These are phyloP conservation scores for Purshia tridentata DNA, from an alignment of 306 rosid genomes.

Conservation along the genomic window DNA sequence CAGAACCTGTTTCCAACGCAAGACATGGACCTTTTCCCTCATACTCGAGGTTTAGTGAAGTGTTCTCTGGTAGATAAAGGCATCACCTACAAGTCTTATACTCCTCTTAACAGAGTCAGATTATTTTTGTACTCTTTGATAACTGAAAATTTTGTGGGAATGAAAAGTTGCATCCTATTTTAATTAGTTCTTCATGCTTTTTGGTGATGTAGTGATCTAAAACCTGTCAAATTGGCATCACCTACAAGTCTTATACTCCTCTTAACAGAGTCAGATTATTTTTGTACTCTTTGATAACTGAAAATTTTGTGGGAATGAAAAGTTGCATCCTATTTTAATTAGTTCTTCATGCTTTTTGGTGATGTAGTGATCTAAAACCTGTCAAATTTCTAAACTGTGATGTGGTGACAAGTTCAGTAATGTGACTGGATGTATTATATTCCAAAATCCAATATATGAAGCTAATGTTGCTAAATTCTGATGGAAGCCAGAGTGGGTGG, in stretches of 20 bases:
- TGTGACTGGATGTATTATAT: no score
- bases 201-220: not conserved
- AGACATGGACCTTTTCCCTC: not conserved
- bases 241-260: constrained; percentile 6
- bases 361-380: not conserved
- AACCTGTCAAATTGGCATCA: not conserved
- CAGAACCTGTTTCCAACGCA: not conserved
- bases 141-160: constrained; percentile 1
- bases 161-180: constrained; percentile 2
- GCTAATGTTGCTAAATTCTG: no score
- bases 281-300: not conserved
- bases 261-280: constrained; percentile 5
- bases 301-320: constrained; percentile 8
- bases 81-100: constrained; percentile 11
- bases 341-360: not conserved
- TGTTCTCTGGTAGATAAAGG: not conserved
- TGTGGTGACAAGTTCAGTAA: no score
- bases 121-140: not conserved
- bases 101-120: constrained; percentile 8
- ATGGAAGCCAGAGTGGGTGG: no score
- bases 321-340: not conserved
- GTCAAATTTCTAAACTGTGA: not conserved
- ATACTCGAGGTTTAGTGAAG: constrained; percentile 1
- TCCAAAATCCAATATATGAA: no score
- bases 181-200: not conserved